These are phyloP conservation scores for Candida gorgasii DNA, from an alignment of 805 yeast species.

Conservation along the genomic window DNA sequence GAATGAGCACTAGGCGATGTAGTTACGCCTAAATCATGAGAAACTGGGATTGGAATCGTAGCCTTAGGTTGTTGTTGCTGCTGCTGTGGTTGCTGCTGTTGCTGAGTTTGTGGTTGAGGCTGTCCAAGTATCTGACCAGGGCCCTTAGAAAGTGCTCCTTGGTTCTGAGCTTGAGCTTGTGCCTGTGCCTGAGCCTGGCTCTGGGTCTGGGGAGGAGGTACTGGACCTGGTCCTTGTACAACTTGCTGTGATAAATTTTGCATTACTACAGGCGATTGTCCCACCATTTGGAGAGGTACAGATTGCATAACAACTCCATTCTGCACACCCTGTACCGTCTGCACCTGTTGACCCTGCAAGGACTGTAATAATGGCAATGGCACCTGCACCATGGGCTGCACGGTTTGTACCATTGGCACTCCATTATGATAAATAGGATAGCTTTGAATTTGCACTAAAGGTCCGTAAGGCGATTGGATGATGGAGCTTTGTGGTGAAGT, in stretches of 20 bases:
- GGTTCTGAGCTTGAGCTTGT: constrained; percentile 7
- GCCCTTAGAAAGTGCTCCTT: constrained; percentile 4
- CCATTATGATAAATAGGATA: constrained; percentile 17
- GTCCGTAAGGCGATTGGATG: constrained; percentile 29
- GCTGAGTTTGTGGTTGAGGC: constrained; percentile 6
- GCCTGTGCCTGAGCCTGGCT: constrained; percentile 12
- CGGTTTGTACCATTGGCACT: constrained; percentile 17
- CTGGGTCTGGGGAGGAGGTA: constrained; percentile 4
- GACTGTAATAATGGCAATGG: constrained; percentile 16
- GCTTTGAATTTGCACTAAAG: constrained; percentile 27
- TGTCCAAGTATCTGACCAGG: not conserved
- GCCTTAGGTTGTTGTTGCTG: not conserved
- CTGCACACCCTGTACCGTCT: constrained; percentile 1
- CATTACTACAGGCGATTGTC: constrained; percentile 6
- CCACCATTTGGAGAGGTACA: constrained; percentile 9
- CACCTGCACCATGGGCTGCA: constrained; percentile 17
- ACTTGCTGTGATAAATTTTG: constrained; percentile 5
- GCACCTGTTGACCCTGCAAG: constrained; percentile 2
- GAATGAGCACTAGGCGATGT: constrained; percentile 6
- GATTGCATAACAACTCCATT: constrained; percentile 3
- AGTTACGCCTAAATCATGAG: not conserved
- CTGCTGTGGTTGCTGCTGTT: constrained; percentile 1
- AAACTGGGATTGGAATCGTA: not conserved
- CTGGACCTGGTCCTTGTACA: constrained; percentile 6
- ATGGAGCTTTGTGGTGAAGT: constrained; percentile 7